phyloP scores from a whole-genome alignment of 306 rosid genomes.

The Begonia loranthoides region DNA sequence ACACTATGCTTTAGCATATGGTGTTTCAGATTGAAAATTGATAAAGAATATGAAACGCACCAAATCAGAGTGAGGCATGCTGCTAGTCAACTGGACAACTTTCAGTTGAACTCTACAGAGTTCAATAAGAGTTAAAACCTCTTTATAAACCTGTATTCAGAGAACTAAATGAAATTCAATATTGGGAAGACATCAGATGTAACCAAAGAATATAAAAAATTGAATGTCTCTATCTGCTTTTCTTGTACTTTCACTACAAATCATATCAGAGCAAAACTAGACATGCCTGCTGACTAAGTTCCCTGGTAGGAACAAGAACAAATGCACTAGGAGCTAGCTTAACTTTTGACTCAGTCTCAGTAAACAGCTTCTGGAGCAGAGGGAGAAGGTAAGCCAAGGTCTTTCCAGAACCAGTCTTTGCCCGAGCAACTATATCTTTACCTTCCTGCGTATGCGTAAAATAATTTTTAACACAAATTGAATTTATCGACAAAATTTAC shows the following conservation, averaged over 20 bases:
- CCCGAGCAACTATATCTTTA: constrained; percentile 88
- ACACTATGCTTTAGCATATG: too few relatives aligned
- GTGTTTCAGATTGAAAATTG: too few relatives aligned
- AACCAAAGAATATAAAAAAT: neutral
- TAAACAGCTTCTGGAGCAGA: constrained; percentile 70
- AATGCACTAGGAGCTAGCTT: constrained; percentile 70
- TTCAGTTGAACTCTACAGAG: constrained; percentile 63
- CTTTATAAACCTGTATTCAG: constrained; percentile 41
- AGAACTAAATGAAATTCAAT: neutral
- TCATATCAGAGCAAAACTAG: neutral
- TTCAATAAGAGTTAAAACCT: constrained; percentile 54
- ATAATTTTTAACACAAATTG: neutral
- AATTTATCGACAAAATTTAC: neutral
- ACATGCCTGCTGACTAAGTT: constrained; percentile 67
- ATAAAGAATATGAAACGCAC: constrained; percentile 28
- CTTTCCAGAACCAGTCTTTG: constrained; percentile 93
- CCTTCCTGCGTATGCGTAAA: constrained; percentile 43
- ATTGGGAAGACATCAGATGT: too few relatives aligned
- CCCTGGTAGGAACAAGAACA: constrained; percentile 69
- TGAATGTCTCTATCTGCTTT: neutral
- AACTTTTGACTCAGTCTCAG: constrained; percentile 27
- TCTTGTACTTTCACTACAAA: neutral
- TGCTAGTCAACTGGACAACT: constrained; percentile 71
- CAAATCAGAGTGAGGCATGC: constrained; percentile 59
- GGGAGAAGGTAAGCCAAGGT: constrained; percentile 89